These are phyloP conservation scores for Echinochloa phyllopogon DNA, from an alignment of 176 grass and related monocot species.

Conservation along the genomic window DNA sequence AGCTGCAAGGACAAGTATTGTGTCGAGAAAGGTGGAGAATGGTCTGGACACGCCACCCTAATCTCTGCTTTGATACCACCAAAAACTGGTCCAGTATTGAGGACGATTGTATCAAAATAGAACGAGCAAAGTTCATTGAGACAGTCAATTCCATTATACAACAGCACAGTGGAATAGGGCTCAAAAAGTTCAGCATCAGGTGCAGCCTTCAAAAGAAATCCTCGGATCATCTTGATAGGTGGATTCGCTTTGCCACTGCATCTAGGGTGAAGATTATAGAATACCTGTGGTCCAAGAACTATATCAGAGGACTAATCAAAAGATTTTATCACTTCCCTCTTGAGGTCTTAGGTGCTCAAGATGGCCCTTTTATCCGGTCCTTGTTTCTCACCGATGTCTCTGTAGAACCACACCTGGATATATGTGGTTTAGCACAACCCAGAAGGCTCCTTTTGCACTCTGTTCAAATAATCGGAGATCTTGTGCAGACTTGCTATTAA, in stretches of 20 bases:
- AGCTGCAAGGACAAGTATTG: no score
- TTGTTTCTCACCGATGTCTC: constrained; percentile 16
- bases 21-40: no score
- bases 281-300: not conserved
- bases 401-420: not conserved
- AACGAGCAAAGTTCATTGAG: constrained; percentile 31
- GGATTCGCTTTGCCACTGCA: constrained; percentile 30
- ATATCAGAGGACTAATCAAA: not conserved
- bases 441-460: constrained; percentile 3
- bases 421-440: constrained; percentile 17
- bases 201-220: not conserved
- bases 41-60: not conserved
- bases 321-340: constrained; percentile 18
- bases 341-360: constrained; percentile 16
- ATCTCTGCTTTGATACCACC: constrained; percentile 27
- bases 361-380: constrained; percentile 10
- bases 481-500: not conserved
- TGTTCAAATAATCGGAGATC: constrained; percentile 7
- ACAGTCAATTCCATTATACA: constrained; percentile 18
- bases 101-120: constrained; percentile 8
- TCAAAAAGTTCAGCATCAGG: constrained; percentile 24
- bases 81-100: not conserved
- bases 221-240: not conserved
- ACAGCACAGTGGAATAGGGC: constrained; percentile 18
- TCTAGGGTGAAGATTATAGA: not conserved